Base-by-base conservation (phyloP, 2,329 filamentous ascomycete genomes). In the Xylaria multiplex region DNA sequence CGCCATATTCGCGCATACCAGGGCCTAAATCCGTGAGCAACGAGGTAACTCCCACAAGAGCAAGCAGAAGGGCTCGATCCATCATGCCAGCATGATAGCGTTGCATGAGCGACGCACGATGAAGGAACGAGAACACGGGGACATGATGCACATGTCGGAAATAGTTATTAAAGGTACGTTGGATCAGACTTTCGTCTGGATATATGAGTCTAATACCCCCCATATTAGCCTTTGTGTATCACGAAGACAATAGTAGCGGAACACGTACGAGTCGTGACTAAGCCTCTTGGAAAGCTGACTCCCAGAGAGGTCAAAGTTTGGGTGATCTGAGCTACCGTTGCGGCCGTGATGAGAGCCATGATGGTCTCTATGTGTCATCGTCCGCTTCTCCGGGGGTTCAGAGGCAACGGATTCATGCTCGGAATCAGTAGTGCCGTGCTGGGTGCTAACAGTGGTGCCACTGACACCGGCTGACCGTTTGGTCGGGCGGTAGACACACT, bases 81-180 rank as follows among this genome's bases (percentile, higher is more conserved):
- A 88, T 83, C 67, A 85, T 85, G 54, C 85, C 85, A 4, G 84
- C 81, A 68, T 86, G 83, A 72, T 86, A 86, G 35, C 85, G 81
- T 72, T 87, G 85, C 84, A 87, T 86, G 27, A 88, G 81, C 1
- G 86, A 88, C 13, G 85, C 85, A 30, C 85, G 84, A 70, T 88
- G 86, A 16, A 88, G 76, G 63, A 88, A 88, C 11, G 85, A 86
- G 76, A 85, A 86, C 70, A 85, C 84, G 50, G 86, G 84, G 58
- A 88, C 85, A 67, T 88, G 86, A 75, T 88, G 85, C 46, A 88
- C 81, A 71, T 87, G 83, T 48, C 83, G 83, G 74, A 88, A 88
- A 77, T 86, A 88, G 69, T 83, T 82, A 70, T 85, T 84, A 69
- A 88, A 86, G 6, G 84, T 85, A 45, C 81, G 81, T 56, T 82